Evolutionary conservation across 192 early-diverging fungal genomes (phyloP), one percentile per base, ranked within the genome.

Genomic region (Mortierella claussenii): DNA sequence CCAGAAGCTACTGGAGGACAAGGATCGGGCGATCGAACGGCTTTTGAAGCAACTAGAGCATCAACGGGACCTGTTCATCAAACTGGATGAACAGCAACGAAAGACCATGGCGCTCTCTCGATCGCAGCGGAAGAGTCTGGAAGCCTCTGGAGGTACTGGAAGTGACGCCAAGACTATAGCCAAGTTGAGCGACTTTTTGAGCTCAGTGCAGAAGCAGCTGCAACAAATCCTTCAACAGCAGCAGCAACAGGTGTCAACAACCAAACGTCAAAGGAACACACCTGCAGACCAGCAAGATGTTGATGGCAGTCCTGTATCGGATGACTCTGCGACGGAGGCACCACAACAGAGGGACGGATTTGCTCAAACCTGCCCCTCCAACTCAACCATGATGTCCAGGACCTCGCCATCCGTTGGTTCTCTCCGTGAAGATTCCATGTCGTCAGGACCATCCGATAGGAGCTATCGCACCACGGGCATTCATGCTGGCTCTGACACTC

Each of bases 1-100:
- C 4, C 65, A 79, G 1, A 17, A 24, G 2, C 67, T 76, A 1
- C 52, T 80, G 3, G 68, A 65, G 55, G 73, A 69, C 31, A 65
- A 73, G 28, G 82, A 83, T 28, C 67, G 49, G 0, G 66, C 76
- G 24, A 78, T 83, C 21, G 74, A 80, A 18, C 65, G 69, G 37
- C 66, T 83, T 8, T 71, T 68, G 53, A 79, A 66, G 28, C 79
- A 83, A 37, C 49, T 78, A 21, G 60, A 68, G 11, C 68, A 67
- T 26, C 73, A 78, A 15, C 56, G 63, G 6, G 59, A 76, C 5
- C 30, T 67, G 18, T 76, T 60, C n/a, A 28, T 60, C 27, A 60
- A 56, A 18, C 18, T 76, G 31, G 73, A 76, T 21, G 73, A 76
- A 18, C 73, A 76, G 45, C 73, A 76, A 20, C 73, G 67, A 56